These are phyloP conservation scores for Aspergillus sclerotialis DNA, from an alignment of 2,329 filamentous ascomycete genomes.

Conservation along the genomic window DNA sequence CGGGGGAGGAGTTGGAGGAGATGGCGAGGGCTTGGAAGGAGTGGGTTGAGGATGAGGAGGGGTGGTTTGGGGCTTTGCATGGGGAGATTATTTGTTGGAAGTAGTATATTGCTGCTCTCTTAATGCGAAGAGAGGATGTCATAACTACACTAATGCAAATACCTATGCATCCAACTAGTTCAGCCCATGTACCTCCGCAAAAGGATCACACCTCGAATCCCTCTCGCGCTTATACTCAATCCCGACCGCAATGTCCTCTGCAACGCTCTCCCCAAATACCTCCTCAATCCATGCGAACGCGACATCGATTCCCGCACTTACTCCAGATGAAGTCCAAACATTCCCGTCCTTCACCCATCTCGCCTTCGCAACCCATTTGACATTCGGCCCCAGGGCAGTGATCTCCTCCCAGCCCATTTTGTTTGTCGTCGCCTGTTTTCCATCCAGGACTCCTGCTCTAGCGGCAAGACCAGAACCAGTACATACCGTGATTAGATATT, in stretches of 20 bases:
- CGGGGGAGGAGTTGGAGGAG: slow-evolving; percentile 21
- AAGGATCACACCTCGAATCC: slow-evolving; percentile 49
- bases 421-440: slow-evolving; percentile 58
- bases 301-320: slow-evolving; percentile 57
- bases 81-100: slow-evolving; percentile 33
- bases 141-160: no score
- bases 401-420: slow-evolving; percentile 51
- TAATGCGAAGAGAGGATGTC: no score
- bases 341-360: slow-evolving; percentile 61
- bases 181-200: slow-evolving; percentile 35
- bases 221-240: slow-evolving; percentile 54
- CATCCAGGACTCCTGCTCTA: slow-evolving; percentile 53
- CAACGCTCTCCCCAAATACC: slow-evolving; percentile 48
- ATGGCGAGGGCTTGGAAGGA: slow-evolving; percentile 28
- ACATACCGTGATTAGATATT: slow-evolving; percentile 59
- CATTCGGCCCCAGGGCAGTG: slow-evolving; percentile 41
- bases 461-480: slow-evolving; percentile 57
- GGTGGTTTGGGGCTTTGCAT: slow-evolving; percentile 32
- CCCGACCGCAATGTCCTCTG: slow-evolving; percentile 41
- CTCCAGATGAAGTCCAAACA: slow-evolving; percentile 59
- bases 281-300: slow-evolving; percentile 51
- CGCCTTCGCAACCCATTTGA: slow-evolving; percentile 55
- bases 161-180: no score
- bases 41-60: slow-evolving; percentile 27
- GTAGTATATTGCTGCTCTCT: no score